These are phyloP conservation scores for Mesembryanthemum crystallinum DNA, from an alignment of 148 eudicot species.

Conservation along the genomic window DNA sequence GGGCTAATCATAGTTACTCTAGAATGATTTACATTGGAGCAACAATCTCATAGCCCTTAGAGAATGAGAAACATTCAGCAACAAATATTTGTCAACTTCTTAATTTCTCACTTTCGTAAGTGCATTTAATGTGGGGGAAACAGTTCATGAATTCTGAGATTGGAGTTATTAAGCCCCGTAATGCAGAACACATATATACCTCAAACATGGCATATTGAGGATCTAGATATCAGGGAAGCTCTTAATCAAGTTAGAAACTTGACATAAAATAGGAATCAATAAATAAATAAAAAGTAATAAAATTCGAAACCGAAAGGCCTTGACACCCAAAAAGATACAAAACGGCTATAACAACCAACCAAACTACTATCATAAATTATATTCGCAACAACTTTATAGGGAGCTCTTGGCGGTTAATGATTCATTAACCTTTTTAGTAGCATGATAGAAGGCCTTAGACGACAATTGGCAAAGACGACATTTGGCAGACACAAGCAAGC, in stretches of 20 bases:
- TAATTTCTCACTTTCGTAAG: not conserved
- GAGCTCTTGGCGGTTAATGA: not conserved
- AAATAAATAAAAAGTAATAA: not conserved
- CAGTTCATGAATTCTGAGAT: not conserved
- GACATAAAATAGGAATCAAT: not conserved
- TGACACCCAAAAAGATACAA: slow-evolving; percentile 1
- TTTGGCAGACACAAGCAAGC: not conserved
- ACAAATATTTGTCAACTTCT: not conserved
- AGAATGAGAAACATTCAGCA: not conserved
- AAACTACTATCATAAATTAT: not conserved
- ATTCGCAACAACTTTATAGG: not conserved
- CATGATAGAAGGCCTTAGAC: not conserved
- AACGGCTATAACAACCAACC: not conserved
- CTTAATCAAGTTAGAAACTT: not conserved
- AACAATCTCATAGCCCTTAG: not conserved
- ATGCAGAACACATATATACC: not conserved
- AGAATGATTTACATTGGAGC: not conserved
- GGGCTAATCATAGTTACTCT: not conserved
- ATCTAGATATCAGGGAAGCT: not conserved
- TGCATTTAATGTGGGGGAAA: not conserved
- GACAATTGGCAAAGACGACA: not conserved
- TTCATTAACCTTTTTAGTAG: not conserved
- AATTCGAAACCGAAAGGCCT: not conserved
- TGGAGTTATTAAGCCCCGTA: not conserved
- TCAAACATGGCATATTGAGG: not conserved